Evolutionary conservation across 768 basidiomycete genomes (phyloP).

Genomic region (Boletales sp.): DNA sequence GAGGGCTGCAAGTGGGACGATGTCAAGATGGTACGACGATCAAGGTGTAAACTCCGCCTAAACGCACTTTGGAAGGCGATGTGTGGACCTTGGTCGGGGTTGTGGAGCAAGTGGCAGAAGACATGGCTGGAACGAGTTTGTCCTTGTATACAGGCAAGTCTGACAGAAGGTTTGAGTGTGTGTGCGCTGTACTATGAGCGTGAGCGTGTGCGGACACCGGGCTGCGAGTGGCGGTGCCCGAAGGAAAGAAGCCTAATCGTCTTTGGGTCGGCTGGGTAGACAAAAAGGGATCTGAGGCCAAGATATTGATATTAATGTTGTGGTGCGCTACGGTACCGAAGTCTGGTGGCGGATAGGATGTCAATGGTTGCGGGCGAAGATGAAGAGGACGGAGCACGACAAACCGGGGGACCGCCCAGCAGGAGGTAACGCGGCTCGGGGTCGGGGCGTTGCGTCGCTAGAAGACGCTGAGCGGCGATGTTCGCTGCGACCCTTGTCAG

Average conservation of each 20-base stretch:
- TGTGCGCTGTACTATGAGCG: constrained; percentile 18
- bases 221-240: constrained; percentile 37
- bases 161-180: constrained; percentile 22
- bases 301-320: constrained; percentile 9
- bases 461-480: constrained; percentile 38
- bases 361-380: neutral
- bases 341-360: constrained; percentile 5
- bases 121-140: constrained; percentile 17
- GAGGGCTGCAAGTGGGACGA: constrained; percentile 41
- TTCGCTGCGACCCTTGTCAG: constrained; percentile 10
- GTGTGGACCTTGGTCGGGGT: constrained; percentile 27
- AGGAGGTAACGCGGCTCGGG: constrained; percentile 19
- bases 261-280: constrained; percentile 32
- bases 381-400: constrained; percentile 8
- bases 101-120: constrained; percentile 26
- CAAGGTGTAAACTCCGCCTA: constrained; percentile 16
- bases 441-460: constrained; percentile 49
- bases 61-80: constrained; percentile 34
- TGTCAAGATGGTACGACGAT: constrained; percentile 4
- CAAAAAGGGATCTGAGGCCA: constrained; percentile 10
- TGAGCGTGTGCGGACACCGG: constrained; percentile 36
- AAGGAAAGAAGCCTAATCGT: constrained; percentile 26
- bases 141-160: constrained; percentile 29
- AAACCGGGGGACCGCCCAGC: constrained; percentile 17
- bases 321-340: constrained; percentile 5